These are phyloP conservation scores for Hanseniaspora sp. DNA, from an alignment of 1,139 yeast species.

Conservation along the genomic window DNA sequence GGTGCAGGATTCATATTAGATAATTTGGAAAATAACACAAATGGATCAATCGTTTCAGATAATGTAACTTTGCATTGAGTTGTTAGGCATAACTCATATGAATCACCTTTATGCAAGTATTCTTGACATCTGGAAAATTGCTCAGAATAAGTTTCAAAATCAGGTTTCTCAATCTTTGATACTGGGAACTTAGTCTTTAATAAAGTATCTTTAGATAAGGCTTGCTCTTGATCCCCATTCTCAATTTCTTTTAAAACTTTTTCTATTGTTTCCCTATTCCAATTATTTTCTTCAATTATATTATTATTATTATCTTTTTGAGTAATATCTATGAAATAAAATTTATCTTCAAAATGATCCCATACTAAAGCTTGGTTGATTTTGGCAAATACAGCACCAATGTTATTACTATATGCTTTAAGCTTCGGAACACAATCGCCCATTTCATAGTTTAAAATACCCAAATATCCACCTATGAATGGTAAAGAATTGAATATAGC, in stretches of 20 bases:
- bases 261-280: neutral
- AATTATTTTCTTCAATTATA: neutral
- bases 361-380: constrained; percentile 55
- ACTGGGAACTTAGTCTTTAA: neutral
- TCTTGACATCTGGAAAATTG: constrained; percentile 59
- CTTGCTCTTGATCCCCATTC: neutral
- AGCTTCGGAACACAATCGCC: constrained; percentile 38
- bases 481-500: constrained; percentile 36
- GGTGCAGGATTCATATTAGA: constrained; percentile 81
- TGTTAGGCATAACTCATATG: constrained; percentile 87
- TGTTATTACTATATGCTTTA: constrained; percentile 33
- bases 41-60: constrained; percentile 31
- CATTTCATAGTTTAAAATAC: constrained; percentile 78
- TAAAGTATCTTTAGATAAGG: neutral
- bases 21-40: constrained; percentile 71
- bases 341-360: constrained; percentile 39
- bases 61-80: constrained; percentile 50
- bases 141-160: constrained; percentile 41
- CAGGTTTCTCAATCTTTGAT: constrained; percentile 39
- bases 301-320: neutral
- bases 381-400: constrained; percentile 67
- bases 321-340: constrained; percentile 46
- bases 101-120: constrained; percentile 67
- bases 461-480: constrained; percentile 81
- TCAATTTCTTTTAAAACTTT: neutral